Evolutionary conservation across 352 stramenopile genomes (phyloP).

Genomic region (Globisporangium paddicum): DNA sequence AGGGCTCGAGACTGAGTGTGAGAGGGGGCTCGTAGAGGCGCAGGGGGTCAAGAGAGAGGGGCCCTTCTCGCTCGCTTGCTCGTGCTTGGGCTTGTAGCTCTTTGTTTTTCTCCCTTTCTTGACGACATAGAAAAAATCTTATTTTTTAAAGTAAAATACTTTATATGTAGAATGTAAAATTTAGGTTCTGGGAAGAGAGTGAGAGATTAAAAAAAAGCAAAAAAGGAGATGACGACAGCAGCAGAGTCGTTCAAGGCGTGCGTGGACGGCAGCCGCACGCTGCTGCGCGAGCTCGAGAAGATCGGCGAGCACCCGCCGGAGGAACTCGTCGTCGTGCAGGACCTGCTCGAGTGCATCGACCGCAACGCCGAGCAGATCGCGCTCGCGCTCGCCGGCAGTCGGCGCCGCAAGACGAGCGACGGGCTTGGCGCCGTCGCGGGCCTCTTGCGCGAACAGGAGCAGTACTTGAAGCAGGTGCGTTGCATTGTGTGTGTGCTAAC

Average conservation of each 20-base stretch:
- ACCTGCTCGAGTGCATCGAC: conserved; percentile 61
- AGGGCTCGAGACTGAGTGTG: too few species aligned
- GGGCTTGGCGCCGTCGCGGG: conserved; percentile 29
- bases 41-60: background rate
- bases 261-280: conserved; percentile 24
- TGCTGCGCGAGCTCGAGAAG: conserved; percentile 32
- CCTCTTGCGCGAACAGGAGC: conserved; percentile 58
- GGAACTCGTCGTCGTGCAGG: conserved; percentile 53
- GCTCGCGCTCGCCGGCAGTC: conserved; percentile 35
- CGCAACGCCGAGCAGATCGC: conserved; percentile 72
- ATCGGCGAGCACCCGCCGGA: conserved; percentile 23
- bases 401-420: conserved; percentile 15
- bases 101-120: background rate
- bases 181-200: too few species aligned
- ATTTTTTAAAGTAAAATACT: too few species aligned
- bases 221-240: conserved; percentile 3
- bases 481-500: background rate
- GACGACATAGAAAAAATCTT: too few species aligned
- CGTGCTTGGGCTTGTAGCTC: background rate
- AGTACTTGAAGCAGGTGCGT: conserved; percentile 33
- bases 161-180: too few species aligned
- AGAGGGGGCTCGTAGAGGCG: background rate
- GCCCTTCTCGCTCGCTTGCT: background rate
- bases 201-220: too few species aligned
- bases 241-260: conserved; percentile 12